Evolutionary conservation across 208 protist species (phyloP), one percentile per base, ranked within the genome.

Genomic region (Acanthamoeba healyi): DNA sequence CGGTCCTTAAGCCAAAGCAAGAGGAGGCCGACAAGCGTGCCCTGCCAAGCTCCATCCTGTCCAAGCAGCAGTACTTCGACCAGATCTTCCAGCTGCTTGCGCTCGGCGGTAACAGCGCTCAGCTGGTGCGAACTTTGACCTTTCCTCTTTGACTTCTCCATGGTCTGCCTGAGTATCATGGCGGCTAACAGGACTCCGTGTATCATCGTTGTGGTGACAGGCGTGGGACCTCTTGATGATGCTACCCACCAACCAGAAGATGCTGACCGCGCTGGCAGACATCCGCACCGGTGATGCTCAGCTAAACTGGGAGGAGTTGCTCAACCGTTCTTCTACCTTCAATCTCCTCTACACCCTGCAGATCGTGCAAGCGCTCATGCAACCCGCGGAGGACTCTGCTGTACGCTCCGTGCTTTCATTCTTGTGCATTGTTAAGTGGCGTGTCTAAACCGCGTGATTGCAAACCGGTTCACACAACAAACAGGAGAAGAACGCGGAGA

Each of bases 181-280:
- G 46, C 40, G 42, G 14, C 58, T 54, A 29, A 34, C 58, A 36
- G 17, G 40, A n/a, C 87, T 65, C 79, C 94, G 4, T 93, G 72
- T 54, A 34, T 54, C 36, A 49, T 91, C 26, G 46, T 84, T 42
- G 40, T 38, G 36, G 14, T 1, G 70, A 74, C 49, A 77, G 87
- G 87, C 46, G n/a, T 96, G 95, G 95, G 94, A 96, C 17, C 42
- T 96, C 6, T 63, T 96, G 38, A 95, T 96, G 79, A 81, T 94
- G 38, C 67, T 96, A 26, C 95, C 95, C 38, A 95, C 94, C 12
- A 95, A 96, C 46, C 51, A n/a, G 54, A 84, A 96, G n/a, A 77
- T 96, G 36, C 74, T 95, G 36, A 49, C 42, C 22, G 42, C 46
- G 26, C 56, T 96, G 22, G 42, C 34, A 1, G 32, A 92, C 77